Base-by-base conservation (phyloP, 1,284 basidiomycete genomes). In the Moniliophthora roreri region DNA sequence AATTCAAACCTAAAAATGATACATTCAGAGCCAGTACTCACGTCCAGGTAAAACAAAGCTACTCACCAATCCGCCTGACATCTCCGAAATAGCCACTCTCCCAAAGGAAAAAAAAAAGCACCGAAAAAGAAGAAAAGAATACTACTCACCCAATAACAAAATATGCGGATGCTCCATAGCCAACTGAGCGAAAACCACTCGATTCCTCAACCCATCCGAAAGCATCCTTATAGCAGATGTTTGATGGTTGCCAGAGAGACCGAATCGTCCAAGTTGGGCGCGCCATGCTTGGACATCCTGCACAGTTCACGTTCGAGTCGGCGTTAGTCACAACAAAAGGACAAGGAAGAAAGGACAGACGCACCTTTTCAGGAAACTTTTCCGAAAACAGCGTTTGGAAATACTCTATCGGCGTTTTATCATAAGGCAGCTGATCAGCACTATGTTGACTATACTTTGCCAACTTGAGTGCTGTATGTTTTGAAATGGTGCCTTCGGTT, bases 391-490 rank as follows among this genome's bases (percentile, higher is more conserved):
- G 70, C 21, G 70, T 68, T 73, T 96, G 93, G 75, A 99, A 90
- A 78, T 98, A 94, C 73, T 99, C 55, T 52, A 99, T 89, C 15
- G 96, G 94, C 41, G 85, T 80, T 73, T 87, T 86, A 64, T 96
- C 89, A 74, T 97, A 98, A 18, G 96, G 97, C 32, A 99, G 83
- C 72, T 99, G 97, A 73, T 99, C 97, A 24, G 97, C 95, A 51
- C 91, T 95, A 78, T 99, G 97, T 77, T 99, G 97, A 36, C 91
- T 95, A 81, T 98, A 99, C 72, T 95, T 95, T 59, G 92, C 94
- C 56, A 99, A 85, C 75, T 99, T 99, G 63, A 99, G 81, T 35
- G 80, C 82, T 48, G 89, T 79, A 72, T 99, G 96, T 63, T 93
- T 92, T 48, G 89, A 90, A 61, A 99, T 72, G 21, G 91, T 91